A percentile compares a stretch with the other conserved stretches of the same genome.
Evolutionary conservation across 2,329 filamentous ascomycete genomes (phyloP).

Genomic region (Dactylellina sp.): DNA sequence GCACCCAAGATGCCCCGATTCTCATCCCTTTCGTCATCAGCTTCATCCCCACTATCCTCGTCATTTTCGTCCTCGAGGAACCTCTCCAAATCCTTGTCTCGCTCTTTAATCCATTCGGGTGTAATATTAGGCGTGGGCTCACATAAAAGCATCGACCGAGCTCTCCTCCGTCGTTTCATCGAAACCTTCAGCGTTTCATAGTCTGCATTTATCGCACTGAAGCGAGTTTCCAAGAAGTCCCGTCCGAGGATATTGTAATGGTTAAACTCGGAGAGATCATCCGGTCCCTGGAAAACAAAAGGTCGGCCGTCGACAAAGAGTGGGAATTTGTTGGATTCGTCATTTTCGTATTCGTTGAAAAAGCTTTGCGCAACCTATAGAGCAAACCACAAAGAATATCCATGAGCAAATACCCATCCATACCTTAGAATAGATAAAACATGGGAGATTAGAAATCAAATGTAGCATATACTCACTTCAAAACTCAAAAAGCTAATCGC

Average conservation of each 20-base stretch:
- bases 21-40: background rate
- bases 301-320: constrained; percentile 21
- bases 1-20: background rate
- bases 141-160: background rate
- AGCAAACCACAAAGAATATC: background rate
- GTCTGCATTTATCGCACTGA: constrained; percentile 22
- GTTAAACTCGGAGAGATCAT: constrained; percentile 10
- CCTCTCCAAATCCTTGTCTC: constrained; percentile 47
- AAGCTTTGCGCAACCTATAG: constrained; percentile 12
- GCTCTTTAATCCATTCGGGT: constrained; percentile 33
- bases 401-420: no score
- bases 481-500: constrained; percentile 32
- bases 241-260: constrained; percentile 42
- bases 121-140: constrained; percentile 17
- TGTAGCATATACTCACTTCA: constrained; percentile 15
- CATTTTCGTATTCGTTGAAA: constrained; percentile 19
- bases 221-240: constrained; percentile 46
- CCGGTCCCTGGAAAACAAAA: constrained; percentile 23
- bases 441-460: background rate
- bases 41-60: constrained; percentile 2
- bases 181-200: constrained; percentile 9
- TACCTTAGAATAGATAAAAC: no score
- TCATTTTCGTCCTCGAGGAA: constrained; percentile 44
- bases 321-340: constrained; percentile 14
- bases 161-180: constrained; percentile 7